A percentile compares a stretch with the other conserved stretches of the same genome.
Evolutionary conservation across 257 asterid species (phyloP).

Genomic region (Haberlea rhodopensis): DNA sequence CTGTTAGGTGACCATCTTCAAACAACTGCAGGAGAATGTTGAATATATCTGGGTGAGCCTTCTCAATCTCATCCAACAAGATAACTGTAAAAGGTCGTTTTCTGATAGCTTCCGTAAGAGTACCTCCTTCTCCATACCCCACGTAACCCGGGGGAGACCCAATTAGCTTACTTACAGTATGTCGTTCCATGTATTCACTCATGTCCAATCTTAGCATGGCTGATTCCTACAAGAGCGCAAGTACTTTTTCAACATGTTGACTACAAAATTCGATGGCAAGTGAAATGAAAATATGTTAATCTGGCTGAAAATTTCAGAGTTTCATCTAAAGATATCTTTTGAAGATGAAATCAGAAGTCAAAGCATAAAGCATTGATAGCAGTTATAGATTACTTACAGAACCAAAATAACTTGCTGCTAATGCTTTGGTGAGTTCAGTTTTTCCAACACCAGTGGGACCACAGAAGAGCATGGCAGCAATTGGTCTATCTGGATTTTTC

Average conservation of each 20-base stretch:
- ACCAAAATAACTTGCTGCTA: constrained; percentile 90
- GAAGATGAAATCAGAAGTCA: constrained; percentile 15
- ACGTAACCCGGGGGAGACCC: constrained; percentile 99
- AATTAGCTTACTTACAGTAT: constrained; percentile 94
- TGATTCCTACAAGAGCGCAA: constrained; percentile 53
- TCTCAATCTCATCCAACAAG: constrained; percentile 93
- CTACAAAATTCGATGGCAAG: background rate
- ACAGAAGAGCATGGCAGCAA: constrained; percentile 97
- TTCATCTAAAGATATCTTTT: constrained; percentile 2
- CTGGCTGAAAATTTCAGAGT: background rate
- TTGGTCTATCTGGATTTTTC: constrained; percentile 92
- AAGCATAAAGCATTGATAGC: background rate
- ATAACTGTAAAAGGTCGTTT: constrained; percentile 85
- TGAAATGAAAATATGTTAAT: background rate
- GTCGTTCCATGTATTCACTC: constrained; percentile 99
- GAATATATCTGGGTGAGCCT: constrained; percentile 96
- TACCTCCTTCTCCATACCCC: constrained; percentile 95
- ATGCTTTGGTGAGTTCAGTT: constrained; percentile 92
- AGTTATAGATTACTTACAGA: constrained; percentile 60
- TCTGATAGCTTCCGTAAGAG: constrained; percentile 95
- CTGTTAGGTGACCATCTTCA: constrained; percentile 97
- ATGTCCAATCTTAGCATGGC: constrained; percentile 96
- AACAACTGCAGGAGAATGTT: constrained; percentile 91
- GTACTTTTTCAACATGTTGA: constrained; percentile 22
- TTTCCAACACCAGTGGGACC: constrained; percentile 99